Percentiles rank a stretch among this genome's conserved stretches.
phyloP scores from a whole-genome alignment of 225 moss, liverwort and hornwort genomes.

The Bryoerythrophyllum caledonicum region DNA sequence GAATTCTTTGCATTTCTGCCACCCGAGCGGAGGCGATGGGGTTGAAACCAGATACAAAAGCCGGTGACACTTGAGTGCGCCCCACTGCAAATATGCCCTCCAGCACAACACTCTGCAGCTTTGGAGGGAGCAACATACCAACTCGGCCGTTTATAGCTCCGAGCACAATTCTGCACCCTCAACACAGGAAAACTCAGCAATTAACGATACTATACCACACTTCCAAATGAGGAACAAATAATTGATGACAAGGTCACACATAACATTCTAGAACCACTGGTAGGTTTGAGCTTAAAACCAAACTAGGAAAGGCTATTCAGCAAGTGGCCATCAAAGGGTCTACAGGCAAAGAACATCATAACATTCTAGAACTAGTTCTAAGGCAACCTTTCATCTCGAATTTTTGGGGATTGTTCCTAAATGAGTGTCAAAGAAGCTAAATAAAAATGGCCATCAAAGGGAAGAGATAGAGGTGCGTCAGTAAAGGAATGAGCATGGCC shows the following conservation, averaged over 20 bases:
- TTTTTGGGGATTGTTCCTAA: too few relatives aligned
- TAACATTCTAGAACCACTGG: too few relatives aligned
- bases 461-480: too few relatives aligned
- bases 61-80: constrained; percentile 73
- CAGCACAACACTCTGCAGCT: constrained; percentile 64
- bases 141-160: constrained; percentile 52
- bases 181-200: not conserved
- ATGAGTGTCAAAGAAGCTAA: too few relatives aligned
- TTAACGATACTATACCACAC: not conserved
- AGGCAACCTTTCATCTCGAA: too few relatives aligned
- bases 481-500: too few relatives aligned
- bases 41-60: constrained; percentile 58
- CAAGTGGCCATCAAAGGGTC: too few relatives aligned
- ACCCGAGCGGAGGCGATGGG: constrained; percentile 67
- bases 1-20: constrained; percentile 64
- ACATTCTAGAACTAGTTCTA: too few relatives aligned
- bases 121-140: constrained; percentile 65
- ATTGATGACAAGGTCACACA: not conserved
- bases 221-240: constrained; percentile 2
- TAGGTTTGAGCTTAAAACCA: too few relatives aligned
- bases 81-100: constrained; percentile 67
- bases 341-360: too few relatives aligned
- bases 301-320: too few relatives aligned
- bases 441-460: too few relatives aligned
- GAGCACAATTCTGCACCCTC: constrained; percentile 59